Base-by-base conservation (phyloP, 169 alveolate genomes). In the Plasmodium sp. region DNA sequence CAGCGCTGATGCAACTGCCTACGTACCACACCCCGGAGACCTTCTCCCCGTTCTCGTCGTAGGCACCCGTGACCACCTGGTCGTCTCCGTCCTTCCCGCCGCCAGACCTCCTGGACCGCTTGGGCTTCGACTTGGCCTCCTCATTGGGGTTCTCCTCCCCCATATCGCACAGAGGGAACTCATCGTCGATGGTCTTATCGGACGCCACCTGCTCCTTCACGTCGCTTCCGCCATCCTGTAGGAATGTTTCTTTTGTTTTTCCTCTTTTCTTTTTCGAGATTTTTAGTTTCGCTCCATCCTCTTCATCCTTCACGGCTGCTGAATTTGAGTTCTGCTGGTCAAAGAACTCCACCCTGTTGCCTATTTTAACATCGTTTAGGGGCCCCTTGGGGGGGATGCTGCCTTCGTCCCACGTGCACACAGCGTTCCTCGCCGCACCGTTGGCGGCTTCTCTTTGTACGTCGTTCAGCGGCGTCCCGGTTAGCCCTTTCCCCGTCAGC, bases 1-100 rank as follows among this genome's bases (percentile, higher is more conserved):
- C 56, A 16, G 10, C 33, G 16, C 22, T 22, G n/a, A n/a, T n/a
- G n/a, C n/a, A n/a, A n/a, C n/a, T n/a, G n/a, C n/a, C 3, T 18
- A 22, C 94, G 27, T 88, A 88, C 94, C 94, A 88, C 1, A 88
- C 94, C 10, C 94, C 94, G 0, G 94, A 88, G 7, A 88, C 88
- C 56, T 88, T 88, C 12, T 88, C 94, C 6, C 94, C 94, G 77
- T 88, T 88, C 54, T 88, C 94, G 45, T 88, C 74, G 54, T 88
- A 88, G 5, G 94, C 94, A 10, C 94, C 94, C 22, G 94, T 88
- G 54, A 80, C 91, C 3, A 88, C 83, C 39, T 88, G 81, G 36
- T 80, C 94, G 4, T 41, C 82, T 22, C 94, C 90, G 7, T 58
- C 43, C 12, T 56, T 80, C 54, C 34, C 18, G n/a, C 72, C 94